Base-by-base conservation (phyloP, 345 rosid genomes). In the Bruguiera gymnorhiza region DNA sequence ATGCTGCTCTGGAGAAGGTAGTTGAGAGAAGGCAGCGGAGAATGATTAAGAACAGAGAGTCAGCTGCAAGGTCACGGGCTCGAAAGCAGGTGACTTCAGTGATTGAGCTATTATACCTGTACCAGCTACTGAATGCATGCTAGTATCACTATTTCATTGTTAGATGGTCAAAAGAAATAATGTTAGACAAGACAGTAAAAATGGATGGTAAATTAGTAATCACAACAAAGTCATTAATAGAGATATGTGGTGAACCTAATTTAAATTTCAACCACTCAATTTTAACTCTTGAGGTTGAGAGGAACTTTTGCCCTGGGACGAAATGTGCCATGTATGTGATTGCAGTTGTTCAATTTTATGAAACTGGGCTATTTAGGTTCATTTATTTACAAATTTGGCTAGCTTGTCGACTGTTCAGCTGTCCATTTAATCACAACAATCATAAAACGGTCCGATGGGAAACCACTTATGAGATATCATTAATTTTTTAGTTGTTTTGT, bases 41-140 rank as follows among this genome's bases (percentile, higher is more conserved):
- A 78, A 96, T 96, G 98, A 92, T 96, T 62, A 96, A 96, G 86
- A 96, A 96, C 32, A 86, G 99, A 78, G 98, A 95, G 76, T 92
- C 99, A 39, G 99, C 99, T 70, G 97, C 99, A 46, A 84, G 98
- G 76, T 96, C 99, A 24, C 88, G 99, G 5, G 98, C 99, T 79
- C 98, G 98, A 27, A 96, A 96, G 82, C 99, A 96, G 88, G 99
- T 92, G 69, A 86, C 72, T 72, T 53, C 19, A 37, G 62, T 56
- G 74, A 63, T 67, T 64, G 69, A 74, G 60, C 54, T 52, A 36
- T 68, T 69, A 66, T 23, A 8, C 66, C 6, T 30, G 39, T 75
- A 1, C 51, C 46, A 21, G 37, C 46, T 68, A 32, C 34, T 27
- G 51, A 46, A 53, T 67, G 5, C 23, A 39, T 3, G 24, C 53